Evolutionary conservation across 1,284 basidiomycete genomes (phyloP), one percentile per base, ranked within the genome.

Genomic region (Schizopora paradoxa): DNA sequence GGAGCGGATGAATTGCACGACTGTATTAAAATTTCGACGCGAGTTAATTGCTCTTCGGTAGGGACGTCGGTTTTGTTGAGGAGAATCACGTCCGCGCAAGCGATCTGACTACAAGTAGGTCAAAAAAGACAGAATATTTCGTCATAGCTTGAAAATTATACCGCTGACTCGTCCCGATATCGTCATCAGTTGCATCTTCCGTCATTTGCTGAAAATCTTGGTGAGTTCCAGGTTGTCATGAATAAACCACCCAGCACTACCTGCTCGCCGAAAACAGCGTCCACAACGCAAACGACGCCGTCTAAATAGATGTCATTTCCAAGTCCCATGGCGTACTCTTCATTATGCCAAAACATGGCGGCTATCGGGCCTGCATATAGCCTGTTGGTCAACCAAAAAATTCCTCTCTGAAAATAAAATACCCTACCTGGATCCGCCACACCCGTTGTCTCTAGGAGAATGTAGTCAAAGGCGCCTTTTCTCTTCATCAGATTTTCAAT

Each of bases 361-460:
- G 90, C 89, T 45, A 93, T 91, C 0, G 89, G 87, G 7, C 82
- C 86, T 82, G 37, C 25, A 32, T 8, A 4, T 49, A 33, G 37
- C n/a, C 5, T 13, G 45, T 53, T 54, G 37, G 23, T 35, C 14
- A 32, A 1, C 40, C 23, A n/a, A 27, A 37, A 33, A 19, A 13
- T 26, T 31, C 16, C 21, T n/a, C 16, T 23, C 11, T 7, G 6
- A 23, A 21, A 36, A 39, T 43, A 35, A 39, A 32, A 40, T 47
- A 54, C 57, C 66, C 49, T 51, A 84, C 89, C 88, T 48, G 92
- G 92, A 68, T 97, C 92, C 4, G 93, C 93, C 4, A 97, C 71
- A 0, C 93, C 93, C 0, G 93, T 96, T 1, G 92, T 89, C 66
- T 97, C 93, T 5, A 97, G 74, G 28, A 97, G 67, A 49, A 96